phyloP scores from a whole-genome alignment of 1,284 basidiomycete genomes.

The Heterobasidion parviporum region DNA sequence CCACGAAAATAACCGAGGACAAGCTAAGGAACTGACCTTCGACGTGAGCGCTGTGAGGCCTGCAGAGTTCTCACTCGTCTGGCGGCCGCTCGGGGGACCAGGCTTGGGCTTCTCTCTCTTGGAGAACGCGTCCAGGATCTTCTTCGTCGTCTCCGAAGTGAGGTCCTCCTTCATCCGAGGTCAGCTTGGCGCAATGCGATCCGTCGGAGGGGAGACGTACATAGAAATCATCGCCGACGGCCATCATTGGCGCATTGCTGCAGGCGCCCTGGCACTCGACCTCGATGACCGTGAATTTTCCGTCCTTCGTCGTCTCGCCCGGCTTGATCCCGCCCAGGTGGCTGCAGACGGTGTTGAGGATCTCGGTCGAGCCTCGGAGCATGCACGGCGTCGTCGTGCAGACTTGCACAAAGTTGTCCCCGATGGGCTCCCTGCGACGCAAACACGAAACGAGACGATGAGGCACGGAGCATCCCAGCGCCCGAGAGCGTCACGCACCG shows the following conservation, averaged over 20 bases:
- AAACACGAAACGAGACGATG: slow-evolving; percentile 1
- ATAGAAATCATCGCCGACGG: slow-evolving; percentile 94
- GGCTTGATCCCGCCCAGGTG: slow-evolving; percentile 82
- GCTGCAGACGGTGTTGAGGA: slow-evolving; percentile 78
- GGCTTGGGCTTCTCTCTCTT: slow-evolving; percentile 85
- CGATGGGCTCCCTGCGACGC: slow-evolving; percentile 78
- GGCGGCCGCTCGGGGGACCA: slow-evolving; percentile 85
- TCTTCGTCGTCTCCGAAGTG: slow-evolving; percentile 85
- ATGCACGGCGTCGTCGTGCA: slow-evolving; percentile 99
- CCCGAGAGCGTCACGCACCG: slow-evolving; percentile 38
- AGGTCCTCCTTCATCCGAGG: slow-evolving; percentile 76
- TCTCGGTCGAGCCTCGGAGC: slow-evolving; percentile 88
- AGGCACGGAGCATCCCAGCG: neutral
- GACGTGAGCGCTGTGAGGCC: slow-evolving; percentile 78
- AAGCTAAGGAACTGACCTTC: slow-evolving; percentile 47
- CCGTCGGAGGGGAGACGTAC: slow-evolving; percentile 35
- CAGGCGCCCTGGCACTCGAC: slow-evolving; percentile 99
- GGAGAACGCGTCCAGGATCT: slow-evolving; percentile 79
- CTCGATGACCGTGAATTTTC: slow-evolving; percentile 96
- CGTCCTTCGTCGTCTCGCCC: slow-evolving; percentile 90
- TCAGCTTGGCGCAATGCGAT: slow-evolving; percentile 6
- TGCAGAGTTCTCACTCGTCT: slow-evolving; percentile 86
- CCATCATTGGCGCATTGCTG: slow-evolving; percentile 99
- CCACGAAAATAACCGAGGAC: slow-evolving; percentile 8
- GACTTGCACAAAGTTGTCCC: slow-evolving; percentile 92